phyloP scores from a whole-genome alignment of 257 asterid genomes.

The Verbascum thapsus region DNA sequence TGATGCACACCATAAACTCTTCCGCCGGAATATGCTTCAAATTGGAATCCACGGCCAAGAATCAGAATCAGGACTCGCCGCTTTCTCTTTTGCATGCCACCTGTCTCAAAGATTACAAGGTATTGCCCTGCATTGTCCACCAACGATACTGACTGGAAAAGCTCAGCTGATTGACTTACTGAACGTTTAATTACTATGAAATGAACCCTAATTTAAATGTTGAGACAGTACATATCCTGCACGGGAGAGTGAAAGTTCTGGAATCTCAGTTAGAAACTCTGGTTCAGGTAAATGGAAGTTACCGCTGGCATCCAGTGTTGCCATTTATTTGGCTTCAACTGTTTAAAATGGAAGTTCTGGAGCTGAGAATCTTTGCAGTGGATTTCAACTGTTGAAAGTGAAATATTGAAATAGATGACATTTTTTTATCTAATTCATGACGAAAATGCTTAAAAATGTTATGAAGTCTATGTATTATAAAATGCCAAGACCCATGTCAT shows the following conservation, averaged over 20 bases:
- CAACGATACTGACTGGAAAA: constrained; percentile 26
- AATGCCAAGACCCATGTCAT: not conserved
- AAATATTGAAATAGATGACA: not conserved
- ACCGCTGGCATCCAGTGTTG: constrained; percentile 15
- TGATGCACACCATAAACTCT: constrained; percentile 66
- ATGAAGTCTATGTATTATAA: not conserved
- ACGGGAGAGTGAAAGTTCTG: not conserved
- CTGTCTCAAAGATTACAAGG: constrained; percentile 98
- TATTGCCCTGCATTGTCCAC: constrained; percentile 50
- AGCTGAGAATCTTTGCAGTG: not conserved
- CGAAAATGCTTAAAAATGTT: not conserved
- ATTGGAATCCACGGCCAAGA: constrained; percentile 65
- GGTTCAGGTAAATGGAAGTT: constrained; percentile 21
- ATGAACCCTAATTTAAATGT: constrained; percentile 25
- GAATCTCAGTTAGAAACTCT: not conserved
- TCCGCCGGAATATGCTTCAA: constrained; percentile 72
- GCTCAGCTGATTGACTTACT: constrained; percentile 13
- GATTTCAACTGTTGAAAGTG: not conserved
- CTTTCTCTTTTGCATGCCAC: constrained; percentile 78
- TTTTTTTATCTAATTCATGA: constrained; percentile 16
- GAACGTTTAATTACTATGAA: constrained; percentile 19
- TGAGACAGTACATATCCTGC: not conserved
- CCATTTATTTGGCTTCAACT: constrained; percentile 2
- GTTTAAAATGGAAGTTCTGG: constrained; percentile 3
- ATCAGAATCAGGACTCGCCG: constrained; percentile 65